Evolutionary conservation across 2,329 filamentous ascomycete species (phyloP), one percentile per base, ranked within the genome.

Genomic region (Fusarium sublunatum): DNA sequence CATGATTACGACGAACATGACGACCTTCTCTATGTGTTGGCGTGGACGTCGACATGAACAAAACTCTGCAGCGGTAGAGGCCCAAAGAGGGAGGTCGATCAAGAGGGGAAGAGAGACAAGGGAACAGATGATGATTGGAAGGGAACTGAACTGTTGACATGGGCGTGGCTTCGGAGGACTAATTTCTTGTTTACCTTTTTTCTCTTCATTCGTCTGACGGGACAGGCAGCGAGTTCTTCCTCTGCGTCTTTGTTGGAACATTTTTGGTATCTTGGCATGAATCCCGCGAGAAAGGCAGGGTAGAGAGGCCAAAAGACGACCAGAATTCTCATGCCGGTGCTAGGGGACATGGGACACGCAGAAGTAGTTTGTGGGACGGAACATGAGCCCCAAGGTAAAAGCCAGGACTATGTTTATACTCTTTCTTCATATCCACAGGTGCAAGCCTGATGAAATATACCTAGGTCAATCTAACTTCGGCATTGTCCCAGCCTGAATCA

Each of bases 1-100:
- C 51, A 44, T 45, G 42, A 57, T 48, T 40, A 61, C 48, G 51
- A 47, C 51, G 61, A 65, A 41, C 46, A 63, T 64, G 53, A 63
- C 54, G 47, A 38, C 44, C 48, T 43, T 63, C 15, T 58, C 48
- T 58, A 34, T 53, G 42, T 48, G 56, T 61, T 55, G 26, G 42
- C 29, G 28, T 32, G 36, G 38, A 42, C 15, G 31, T 12, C 22
- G 12, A 52, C 28, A 55, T n/a, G 40, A 54, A 44, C 39, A 13
- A 58, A 61, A 62, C 22, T 36, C 19, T 38, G 40, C 29, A 43
- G 51, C 51, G 38, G 44, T 31, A 29, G 29, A 57, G 48, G 31
- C 56, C 50, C 41, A 56, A 54, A 50, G 44, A 61, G 43, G 48
- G 48, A 54, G 42, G 35, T 54, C 56, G 39, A 44, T 46, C 47